phyloP scores from a whole-genome alignment of 73 alveolate species.

The Paramecium bursaria region DNA sequence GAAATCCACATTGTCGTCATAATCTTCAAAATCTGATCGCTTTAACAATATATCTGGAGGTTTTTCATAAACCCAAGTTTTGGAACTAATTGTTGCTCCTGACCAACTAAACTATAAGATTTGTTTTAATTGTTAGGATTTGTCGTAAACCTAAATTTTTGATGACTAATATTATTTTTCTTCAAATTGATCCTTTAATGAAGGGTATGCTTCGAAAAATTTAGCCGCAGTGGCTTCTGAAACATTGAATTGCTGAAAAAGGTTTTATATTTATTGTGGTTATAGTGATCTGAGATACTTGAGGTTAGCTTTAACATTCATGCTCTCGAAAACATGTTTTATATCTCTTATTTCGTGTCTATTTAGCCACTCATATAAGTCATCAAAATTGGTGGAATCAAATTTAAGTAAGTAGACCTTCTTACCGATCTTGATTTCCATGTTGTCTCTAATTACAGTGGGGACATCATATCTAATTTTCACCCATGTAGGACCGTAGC shows the following conservation, averaged over 20 bases:
- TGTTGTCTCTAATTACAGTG: neutral
- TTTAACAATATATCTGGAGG: slow-evolving; percentile 54
- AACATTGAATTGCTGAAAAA: slow-evolving; percentile 6
- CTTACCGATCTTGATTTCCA: slow-evolving; percentile 49
- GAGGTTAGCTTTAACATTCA: neutral
- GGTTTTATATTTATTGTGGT: neutral
- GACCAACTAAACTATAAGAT: slow-evolving; percentile 35
- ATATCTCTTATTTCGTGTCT: slow-evolving; percentile 3
- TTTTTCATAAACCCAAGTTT: slow-evolving; percentile 18
- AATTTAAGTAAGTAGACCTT: neutral
- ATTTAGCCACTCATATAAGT: slow-evolving; percentile 25
- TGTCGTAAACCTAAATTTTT: no score
- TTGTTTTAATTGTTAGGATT: neutral
- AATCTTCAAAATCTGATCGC: slow-evolving; percentile 44
- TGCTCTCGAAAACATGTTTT: slow-evolving; percentile 21
- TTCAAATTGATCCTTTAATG: no score
- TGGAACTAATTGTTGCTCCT: slow-evolving; percentile 39
- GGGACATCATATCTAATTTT: slow-evolving; percentile 58
- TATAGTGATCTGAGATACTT: neutral
- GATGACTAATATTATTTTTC: no score
- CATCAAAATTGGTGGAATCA: slow-evolving; percentile 11
- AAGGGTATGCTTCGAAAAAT: slow-evolving; percentile 43
- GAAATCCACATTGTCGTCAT: slow-evolving; percentile 27
- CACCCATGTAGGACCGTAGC: slow-evolving; percentile 25
- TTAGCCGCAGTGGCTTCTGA: slow-evolving; percentile 1